Conservation (phyloP, 768 basidiomycete species). For the Collybia mongolica region DNA sequence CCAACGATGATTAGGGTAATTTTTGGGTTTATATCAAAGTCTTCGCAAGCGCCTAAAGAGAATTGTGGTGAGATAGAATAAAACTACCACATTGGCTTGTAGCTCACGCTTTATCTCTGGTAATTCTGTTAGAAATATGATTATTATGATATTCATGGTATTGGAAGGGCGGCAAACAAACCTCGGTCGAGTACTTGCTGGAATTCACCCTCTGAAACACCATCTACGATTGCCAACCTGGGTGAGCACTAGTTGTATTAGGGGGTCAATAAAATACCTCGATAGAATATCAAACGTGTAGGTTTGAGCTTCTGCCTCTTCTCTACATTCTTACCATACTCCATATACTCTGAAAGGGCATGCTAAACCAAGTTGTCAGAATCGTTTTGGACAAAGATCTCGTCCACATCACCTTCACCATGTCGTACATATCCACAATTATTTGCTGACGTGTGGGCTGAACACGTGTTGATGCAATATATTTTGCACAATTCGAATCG, state of each 20-base stretch:
- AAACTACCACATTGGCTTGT: not conserved
- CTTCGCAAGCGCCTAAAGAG: slow-evolving; percentile 56
- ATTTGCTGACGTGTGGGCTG: slow-evolving; percentile 66
- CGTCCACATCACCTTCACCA: slow-evolving; percentile 49
- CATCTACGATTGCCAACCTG: slow-evolving; percentile 34
- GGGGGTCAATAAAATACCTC: slow-evolving; percentile 44
- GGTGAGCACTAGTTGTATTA: slow-evolving; percentile 3
- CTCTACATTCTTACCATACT: slow-evolving; percentile 49
- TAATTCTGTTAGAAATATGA: slow-evolving; percentile 43
- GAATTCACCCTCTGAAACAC: slow-evolving; percentile 51
- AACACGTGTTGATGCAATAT: slow-evolving; percentile 49
- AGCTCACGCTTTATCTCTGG: slow-evolving; percentile 52
- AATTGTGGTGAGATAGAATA: not conserved
- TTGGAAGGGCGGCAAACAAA: slow-evolving; percentile 17
- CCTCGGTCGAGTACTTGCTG: slow-evolving; percentile 53
- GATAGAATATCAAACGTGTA: slow-evolving; percentile 68
- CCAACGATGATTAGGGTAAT: slow-evolving; percentile 82
- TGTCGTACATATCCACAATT: slow-evolving; percentile 61
- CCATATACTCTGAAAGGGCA: slow-evolving; percentile 50
- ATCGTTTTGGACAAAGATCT: too few relatives aligned
- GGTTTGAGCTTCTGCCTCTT: slow-evolving; percentile 38
- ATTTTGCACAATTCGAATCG: slow-evolving; percentile 68
- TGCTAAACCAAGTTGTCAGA: slow-evolving; percentile 31
- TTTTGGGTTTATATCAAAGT: slow-evolving; percentile 55
- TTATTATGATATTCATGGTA: not conserved